These are phyloP conservation scores for Pythium volutum DNA, from an alignment of 352 stramenopile species.

Conservation along the genomic window DNA sequence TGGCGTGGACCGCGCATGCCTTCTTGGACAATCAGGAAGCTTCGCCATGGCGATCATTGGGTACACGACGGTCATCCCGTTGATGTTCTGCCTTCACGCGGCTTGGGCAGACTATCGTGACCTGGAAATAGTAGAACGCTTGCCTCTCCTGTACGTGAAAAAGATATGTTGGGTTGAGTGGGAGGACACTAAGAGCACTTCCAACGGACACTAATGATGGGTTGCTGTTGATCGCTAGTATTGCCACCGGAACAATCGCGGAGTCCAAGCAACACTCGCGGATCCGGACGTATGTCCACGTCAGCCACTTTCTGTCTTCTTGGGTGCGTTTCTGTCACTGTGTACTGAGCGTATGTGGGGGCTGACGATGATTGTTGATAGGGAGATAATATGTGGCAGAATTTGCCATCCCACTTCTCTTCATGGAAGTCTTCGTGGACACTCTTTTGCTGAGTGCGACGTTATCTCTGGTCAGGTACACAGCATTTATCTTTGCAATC, in stretches of 20 bases:
- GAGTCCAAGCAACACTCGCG: slow-evolving; percentile 23
- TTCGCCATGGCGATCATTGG: slow-evolving; percentile 59
- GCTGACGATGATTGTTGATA: background rate
- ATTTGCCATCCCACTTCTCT: slow-evolving; percentile 14
- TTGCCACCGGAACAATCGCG: background rate
- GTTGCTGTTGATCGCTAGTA: background rate
- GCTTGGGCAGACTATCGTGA: slow-evolving; percentile 37
- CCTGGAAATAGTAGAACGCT: slow-evolving; percentile 10
- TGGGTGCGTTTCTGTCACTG: slow-evolving; percentile 39
- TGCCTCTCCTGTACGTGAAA: slow-evolving; percentile 38
- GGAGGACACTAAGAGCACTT: too few relatives aligned
- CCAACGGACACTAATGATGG: background rate
- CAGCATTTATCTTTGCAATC: slow-evolving; percentile 67
- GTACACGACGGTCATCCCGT: slow-evolving; percentile 38
- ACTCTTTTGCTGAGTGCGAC: slow-evolving; percentile 53
- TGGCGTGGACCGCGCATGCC: slow-evolving; percentile 30
- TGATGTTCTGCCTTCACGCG: slow-evolving; percentile 33
- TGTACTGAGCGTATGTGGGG: background rate
- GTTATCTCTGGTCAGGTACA: slow-evolving; percentile 28
- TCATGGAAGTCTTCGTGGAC: slow-evolving; percentile 17
- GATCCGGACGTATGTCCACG: slow-evolving; percentile 69
- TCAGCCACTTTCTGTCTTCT: slow-evolving; percentile 66
- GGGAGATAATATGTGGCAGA: slow-evolving; percentile 17
- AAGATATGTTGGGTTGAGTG: background rate
- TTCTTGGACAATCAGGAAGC: slow-evolving; percentile 39